phyloP scores from a whole-genome alignment of 352 stramenopile genomes.

The Phytophthora meadii region DNA sequence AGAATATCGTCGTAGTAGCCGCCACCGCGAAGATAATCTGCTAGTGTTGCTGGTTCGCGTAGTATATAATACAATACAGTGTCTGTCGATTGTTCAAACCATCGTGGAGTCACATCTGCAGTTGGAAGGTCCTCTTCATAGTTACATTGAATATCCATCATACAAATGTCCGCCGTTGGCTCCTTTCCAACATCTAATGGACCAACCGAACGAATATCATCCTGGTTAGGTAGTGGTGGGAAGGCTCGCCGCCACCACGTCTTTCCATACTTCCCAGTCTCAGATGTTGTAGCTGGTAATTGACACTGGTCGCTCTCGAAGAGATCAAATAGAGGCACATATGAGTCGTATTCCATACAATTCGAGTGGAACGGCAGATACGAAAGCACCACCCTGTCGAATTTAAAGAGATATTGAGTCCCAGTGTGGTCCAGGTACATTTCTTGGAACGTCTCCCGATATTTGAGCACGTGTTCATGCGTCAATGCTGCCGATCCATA shows the following conservation, averaged over 20 bases:
- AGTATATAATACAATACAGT: constrained; percentile 94
- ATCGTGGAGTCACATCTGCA: constrained; percentile 92
- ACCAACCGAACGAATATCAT: constrained; percentile 93
- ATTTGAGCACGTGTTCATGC: constrained; percentile 92
- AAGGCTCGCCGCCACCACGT: constrained; percentile 82
- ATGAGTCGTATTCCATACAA: constrained; percentile 96
- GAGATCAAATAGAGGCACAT: constrained; percentile 93
- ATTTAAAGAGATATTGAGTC: constrained; percentile 73
- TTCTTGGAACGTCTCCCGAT: constrained; percentile 96
- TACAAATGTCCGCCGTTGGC: constrained; percentile 93
- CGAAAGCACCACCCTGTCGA: constrained; percentile 88
- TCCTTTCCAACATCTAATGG: constrained; percentile 88
- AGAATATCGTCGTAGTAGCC: constrained; percentile 76
- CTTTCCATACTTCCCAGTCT: constrained; percentile 64
- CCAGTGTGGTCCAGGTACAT: constrained; percentile 68
- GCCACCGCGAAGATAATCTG: constrained; percentile 86
- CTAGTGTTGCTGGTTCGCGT: constrained; percentile 90
- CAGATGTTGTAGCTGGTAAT: constrained; percentile 85
- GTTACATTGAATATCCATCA: constrained; percentile 86
- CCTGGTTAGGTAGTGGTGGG: constrained; percentile 92
- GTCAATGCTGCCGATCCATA: constrained; percentile 73
- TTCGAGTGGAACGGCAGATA: constrained; percentile 98
- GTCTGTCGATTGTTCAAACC: constrained; percentile 94
- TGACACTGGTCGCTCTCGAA: constrained; percentile 93
- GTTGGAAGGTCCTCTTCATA: constrained; percentile 94